phyloP scores from a whole-genome alignment of 1,139 yeast genomes.

The Suhomyces kunorum region DNA sequence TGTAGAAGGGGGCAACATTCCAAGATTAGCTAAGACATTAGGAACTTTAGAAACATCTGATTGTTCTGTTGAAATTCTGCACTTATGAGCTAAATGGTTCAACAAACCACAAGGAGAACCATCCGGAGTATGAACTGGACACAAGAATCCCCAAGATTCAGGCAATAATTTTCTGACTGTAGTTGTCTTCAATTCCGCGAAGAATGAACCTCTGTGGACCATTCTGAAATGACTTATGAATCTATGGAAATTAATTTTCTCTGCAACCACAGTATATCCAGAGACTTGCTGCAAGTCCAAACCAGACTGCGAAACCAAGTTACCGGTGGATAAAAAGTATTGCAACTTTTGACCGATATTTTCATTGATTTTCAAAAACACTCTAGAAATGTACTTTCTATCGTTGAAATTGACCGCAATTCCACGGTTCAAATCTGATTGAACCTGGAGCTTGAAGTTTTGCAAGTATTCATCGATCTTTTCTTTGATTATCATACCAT shows the following conservation, averaged over 20 bases:
- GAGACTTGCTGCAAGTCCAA: constrained; percentile 97
- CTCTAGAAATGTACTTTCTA: constrained; percentile 77
- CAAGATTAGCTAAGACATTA: constrained; percentile 64
- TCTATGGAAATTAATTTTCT: constrained; percentile 94
- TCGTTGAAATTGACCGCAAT: constrained; percentile 82
- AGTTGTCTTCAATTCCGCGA: constrained; percentile 96
- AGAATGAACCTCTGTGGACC: constrained; percentile 99
- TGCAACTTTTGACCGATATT: constrained; percentile 94
- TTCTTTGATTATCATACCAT: constrained; percentile 96
- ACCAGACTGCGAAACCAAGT: constrained; percentile 94
- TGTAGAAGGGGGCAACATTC: constrained; percentile 77
- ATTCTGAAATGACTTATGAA: constrained; percentile 96
- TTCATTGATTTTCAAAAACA: constrained; percentile 79
- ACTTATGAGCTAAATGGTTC: constrained; percentile 94
- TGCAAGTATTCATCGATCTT: constrained; percentile 91
- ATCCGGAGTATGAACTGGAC: constrained; percentile 99
- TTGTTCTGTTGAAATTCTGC: constrained; percentile 78
- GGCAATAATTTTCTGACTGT: constrained; percentile 95
- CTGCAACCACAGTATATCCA: constrained; percentile 98
- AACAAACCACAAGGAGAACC: constrained; percentile 99
- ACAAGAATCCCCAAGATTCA: constrained; percentile 98
- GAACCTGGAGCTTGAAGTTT: constrained; percentile 70
- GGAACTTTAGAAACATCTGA: constrained; percentile 77
- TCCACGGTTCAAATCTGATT: constrained; percentile 79
- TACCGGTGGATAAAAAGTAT: constrained; percentile 95